phyloP scores from a whole-genome alignment of 2,329 filamentous ascomycete genomes.

The Sphaerostilbella broomeana region DNA sequence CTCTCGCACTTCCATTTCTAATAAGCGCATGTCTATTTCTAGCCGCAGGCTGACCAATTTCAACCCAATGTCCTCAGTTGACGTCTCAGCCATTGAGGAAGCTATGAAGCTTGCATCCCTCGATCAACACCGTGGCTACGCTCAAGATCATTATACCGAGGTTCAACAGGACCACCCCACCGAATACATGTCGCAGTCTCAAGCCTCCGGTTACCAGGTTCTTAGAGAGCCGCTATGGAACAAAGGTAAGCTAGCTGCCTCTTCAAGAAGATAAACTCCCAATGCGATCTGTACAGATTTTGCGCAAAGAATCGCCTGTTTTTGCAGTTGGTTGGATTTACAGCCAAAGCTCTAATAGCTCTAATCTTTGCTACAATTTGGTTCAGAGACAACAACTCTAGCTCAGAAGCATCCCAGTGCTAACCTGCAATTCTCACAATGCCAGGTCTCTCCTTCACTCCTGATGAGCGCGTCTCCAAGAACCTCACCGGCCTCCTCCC shows the following conservation, averaged over 20 bases:
- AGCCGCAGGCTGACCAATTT: conserved; percentile 44
- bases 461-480: conserved; percentile 56
- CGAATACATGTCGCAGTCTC: conserved; percentile 45
- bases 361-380: not conserved
- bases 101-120: conserved; percentile 54
- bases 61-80: conserved; percentile 51
- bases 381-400: not conserved
- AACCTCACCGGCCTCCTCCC: conserved; percentile 61
- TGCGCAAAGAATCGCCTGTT: not conserved
- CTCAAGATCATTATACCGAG: conserved; percentile 48
- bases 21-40: conserved; percentile 45
- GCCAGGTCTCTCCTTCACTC: conserved; percentile 56
- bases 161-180: conserved; percentile 48
- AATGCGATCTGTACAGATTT: not conserved
- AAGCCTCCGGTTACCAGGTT: conserved; percentile 55
- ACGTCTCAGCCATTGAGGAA: conserved; percentile 51
- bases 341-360: not conserved
- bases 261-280: not conserved
- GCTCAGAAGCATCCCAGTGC: not conserved
- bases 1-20: conserved; percentile 45
- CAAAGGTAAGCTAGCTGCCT: conserved; percentile 45
- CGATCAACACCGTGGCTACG: conserved; percentile 55
- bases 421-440: conserved; percentile 4
- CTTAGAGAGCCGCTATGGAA: conserved; percentile 58
- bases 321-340: not conserved